Percentiles rank a stretch among this genome's conserved stretches.
Conservation (phyloP, 768 basidiomycete genomes). For the Krasilnikovozyma curviuscula region DNA sequence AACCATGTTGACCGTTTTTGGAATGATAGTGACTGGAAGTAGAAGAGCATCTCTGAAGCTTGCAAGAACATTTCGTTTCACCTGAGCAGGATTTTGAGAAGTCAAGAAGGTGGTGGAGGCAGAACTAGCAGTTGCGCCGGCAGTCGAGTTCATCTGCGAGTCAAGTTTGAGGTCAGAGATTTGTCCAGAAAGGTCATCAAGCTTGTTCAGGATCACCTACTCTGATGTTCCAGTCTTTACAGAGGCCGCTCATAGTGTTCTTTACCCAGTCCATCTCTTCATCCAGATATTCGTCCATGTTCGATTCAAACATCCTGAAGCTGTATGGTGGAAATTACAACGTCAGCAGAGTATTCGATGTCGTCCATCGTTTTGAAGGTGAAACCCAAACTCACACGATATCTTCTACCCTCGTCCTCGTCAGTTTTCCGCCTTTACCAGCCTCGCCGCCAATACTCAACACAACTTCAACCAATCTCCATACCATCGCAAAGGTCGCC, state of each 20-base stretch:
- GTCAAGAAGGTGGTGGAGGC: constrained; percentile 45
- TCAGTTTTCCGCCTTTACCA: constrained; percentile 15
- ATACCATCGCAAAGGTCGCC: constrained; percentile 72
- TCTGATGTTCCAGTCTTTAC: constrained; percentile 59
- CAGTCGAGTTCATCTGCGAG: not conserved
- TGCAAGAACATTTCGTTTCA: constrained; percentile 80
- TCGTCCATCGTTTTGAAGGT: not conserved
- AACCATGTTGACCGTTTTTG: constrained; percentile 39
- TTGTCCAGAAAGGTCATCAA: not conserved
- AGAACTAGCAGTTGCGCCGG: not conserved
- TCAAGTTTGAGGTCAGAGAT: constrained; percentile 6
- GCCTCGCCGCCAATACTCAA: constrained; percentile 32
- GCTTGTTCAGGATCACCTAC: constrained; percentile 28
- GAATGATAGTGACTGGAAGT: constrained; percentile 89
- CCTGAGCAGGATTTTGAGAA: constrained; percentile 69
- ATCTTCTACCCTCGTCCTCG: constrained; percentile 42
- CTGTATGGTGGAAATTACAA: constrained; percentile 27
- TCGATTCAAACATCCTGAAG: constrained; percentile 81
- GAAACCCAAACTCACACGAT: constrained; percentile 42
- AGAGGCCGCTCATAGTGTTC: constrained; percentile 49
- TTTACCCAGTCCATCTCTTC: constrained; percentile 77
- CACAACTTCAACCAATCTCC: constrained; percentile 63
- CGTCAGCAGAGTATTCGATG: not conserved
- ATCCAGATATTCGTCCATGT: constrained; percentile 95
- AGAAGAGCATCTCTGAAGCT: constrained; percentile 78